Conservation (phyloP, 129 eudicot genomes). For the Rutidosis leptorrhynchoides region DNA sequence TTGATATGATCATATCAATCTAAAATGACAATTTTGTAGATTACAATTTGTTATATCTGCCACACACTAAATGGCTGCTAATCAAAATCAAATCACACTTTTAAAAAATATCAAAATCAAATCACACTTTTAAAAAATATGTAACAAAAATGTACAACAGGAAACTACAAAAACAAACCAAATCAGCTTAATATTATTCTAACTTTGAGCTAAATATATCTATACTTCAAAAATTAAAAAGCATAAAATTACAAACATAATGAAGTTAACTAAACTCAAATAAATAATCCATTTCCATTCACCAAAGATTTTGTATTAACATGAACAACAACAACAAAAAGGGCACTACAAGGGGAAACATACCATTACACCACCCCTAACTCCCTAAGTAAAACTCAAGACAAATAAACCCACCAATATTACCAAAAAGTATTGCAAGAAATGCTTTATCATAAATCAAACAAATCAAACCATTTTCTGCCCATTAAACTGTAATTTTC, state of each 20-base stretch:
- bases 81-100: too few relatives aligned
- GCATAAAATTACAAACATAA: neutral
- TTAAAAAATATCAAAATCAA: too few relatives aligned
- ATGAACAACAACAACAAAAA: constrained; percentile 28
- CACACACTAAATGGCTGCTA: too few relatives aligned
- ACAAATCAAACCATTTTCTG: constrained; percentile 24
- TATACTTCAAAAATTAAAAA: too few relatives aligned
- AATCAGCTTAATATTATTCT: too few relatives aligned
- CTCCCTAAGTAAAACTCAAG: constrained; percentile 2
- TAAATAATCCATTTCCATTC: constrained; percentile 28
- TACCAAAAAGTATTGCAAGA: constrained; percentile 27
- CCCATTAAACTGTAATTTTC: neutral
- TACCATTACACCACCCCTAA: constrained; percentile 46
- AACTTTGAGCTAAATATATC: too few relatives aligned
- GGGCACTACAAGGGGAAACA: constrained; percentile 33
- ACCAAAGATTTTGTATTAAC: constrained; percentile 41
- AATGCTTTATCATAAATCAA: constrained; percentile 34
- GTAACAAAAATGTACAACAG: too few relatives aligned
- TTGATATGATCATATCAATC: too few relatives aligned
- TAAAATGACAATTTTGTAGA: too few relatives aligned
- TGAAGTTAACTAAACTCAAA: constrained; percentile 17
- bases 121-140: too few relatives aligned
- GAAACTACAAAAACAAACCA: too few relatives aligned
- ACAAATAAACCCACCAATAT: constrained; percentile 28
- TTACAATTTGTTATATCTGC: too few relatives aligned